A percentile compares a stretch with the other conserved stretches of the same genome.
phyloP scores from a whole-genome alignment of 2,329 filamentous ascomycete genomes.

The Malbranchea zuffiana region DNA sequence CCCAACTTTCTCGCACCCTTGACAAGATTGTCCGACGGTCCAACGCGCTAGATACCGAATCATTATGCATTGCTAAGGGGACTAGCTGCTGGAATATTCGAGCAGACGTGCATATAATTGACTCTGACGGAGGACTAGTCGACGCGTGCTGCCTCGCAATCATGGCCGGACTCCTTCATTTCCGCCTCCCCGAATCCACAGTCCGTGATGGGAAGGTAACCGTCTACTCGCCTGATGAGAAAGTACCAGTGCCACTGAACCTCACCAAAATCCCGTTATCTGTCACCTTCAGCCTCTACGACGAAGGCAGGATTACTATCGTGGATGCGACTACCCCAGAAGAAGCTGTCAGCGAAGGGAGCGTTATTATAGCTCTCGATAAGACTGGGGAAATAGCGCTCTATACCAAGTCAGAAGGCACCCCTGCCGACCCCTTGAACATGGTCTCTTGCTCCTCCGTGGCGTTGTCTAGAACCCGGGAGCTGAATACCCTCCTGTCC shows the following conservation, averaged over 20 bases:
- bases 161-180: slow-evolving; percentile 80
- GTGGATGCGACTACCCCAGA: slow-evolving; percentile 37
- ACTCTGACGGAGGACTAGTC: slow-evolving; percentile 80
- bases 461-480: slow-evolving; percentile 69
- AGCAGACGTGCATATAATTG: slow-evolving; percentile 82
- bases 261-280: slow-evolving; percentile 89
- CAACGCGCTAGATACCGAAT: slow-evolving; percentile 87
- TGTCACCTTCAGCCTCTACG: slow-evolving; percentile 76
- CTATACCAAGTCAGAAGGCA: slow-evolving; percentile 79
- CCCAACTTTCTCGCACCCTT: slow-evolving; percentile 74
- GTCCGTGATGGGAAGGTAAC: slow-evolving; percentile 77
- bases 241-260: slow-evolving; percentile 79
- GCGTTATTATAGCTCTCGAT: slow-evolving; percentile 72
- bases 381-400: slow-evolving; percentile 83
- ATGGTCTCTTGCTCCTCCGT: slow-evolving; percentile 65
- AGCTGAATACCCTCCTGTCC: slow-evolving; percentile 64
- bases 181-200: slow-evolving; percentile 77
- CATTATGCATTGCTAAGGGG: slow-evolving; percentile 82
- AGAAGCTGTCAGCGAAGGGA: slow-evolving; percentile 52
- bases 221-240: slow-evolving; percentile 71
- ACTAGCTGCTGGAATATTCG: slow-evolving; percentile 85
- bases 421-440: slow-evolving; percentile 65
- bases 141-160: slow-evolving; percentile 79
- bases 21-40: slow-evolving; percentile 92
- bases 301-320: slow-evolving; percentile 35